Percentiles rank a stretch among this genome's conserved stretches.
These are phyloP conservation scores for Vigna angularis DNA, from an alignment of 306 rosid species.

Conservation along the genomic window DNA sequence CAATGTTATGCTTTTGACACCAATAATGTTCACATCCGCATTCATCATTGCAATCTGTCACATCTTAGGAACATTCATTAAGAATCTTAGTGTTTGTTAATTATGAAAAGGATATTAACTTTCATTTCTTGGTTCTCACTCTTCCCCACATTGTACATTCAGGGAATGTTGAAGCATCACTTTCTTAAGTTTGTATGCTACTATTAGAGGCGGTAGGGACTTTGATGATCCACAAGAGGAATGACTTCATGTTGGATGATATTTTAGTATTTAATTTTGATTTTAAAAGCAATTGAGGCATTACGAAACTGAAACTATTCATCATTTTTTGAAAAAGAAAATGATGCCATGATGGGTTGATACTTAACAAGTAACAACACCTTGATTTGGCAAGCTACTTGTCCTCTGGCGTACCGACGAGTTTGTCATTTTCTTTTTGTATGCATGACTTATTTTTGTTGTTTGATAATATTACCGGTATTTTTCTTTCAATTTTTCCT, in stretches of 20 bases:
- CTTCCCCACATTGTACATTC: constrained; percentile 23
- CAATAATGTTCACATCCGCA: constrained; percentile 27
- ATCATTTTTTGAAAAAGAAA: neutral
- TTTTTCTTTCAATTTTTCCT: constrained; percentile 14
- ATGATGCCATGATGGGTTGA: constrained; percentile 7
- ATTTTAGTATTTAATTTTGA: constrained; percentile 18
- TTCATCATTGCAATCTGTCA: constrained; percentile 19
- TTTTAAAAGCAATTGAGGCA: neutral
- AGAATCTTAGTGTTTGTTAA: constrained; percentile 38
- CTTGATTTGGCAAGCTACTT: constrained; percentile 18
- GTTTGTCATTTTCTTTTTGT: constrained; percentile 2
- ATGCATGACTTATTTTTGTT: constrained; percentile 20
- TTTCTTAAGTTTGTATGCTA: constrained; percentile 36
- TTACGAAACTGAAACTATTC: constrained; percentile 9
- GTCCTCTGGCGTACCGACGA: neutral
- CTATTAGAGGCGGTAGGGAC: constrained; percentile 3
- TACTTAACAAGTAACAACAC: neutral
- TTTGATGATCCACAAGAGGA: constrained; percentile 24
- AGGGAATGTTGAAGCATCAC: constrained; percentile 30
- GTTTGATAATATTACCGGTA: constrained; percentile 15
- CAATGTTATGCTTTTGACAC: constrained; percentile 49
- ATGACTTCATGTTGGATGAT: constrained; percentile 19
- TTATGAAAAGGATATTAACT: constrained; percentile 44
- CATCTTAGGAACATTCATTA: constrained; percentile 15
- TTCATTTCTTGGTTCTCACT: constrained; percentile 20